phyloP scores from a whole-genome alignment of 2,329 filamentous ascomycete species.

The Aspergillus felis region DNA sequence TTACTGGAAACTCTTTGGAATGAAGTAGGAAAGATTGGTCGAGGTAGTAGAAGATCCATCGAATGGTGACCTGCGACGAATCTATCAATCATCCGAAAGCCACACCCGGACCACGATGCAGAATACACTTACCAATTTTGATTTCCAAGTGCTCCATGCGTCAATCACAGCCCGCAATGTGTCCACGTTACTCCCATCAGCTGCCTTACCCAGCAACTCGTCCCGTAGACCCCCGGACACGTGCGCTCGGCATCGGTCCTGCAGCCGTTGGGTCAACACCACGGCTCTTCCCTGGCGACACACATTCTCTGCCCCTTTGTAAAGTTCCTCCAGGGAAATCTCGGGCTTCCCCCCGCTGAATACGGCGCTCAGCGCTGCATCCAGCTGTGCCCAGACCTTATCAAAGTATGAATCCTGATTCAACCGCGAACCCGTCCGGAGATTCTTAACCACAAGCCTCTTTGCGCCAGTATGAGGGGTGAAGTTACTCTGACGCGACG shows the following conservation, averaged over 20 bases:
- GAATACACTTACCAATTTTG: constrained; percentile 60
- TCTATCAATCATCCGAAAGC: background rate
- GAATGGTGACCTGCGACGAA: constrained; percentile 61
- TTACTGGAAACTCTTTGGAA: constrained; percentile 62
- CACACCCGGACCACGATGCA: background rate
- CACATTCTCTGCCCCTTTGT: constrained; percentile 85
- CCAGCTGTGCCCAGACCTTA: constrained; percentile 69
- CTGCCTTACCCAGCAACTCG: constrained; percentile 54
- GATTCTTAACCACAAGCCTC: constrained; percentile 91
- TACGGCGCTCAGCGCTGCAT: constrained; percentile 67
- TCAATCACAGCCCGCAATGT: constrained; percentile 58
- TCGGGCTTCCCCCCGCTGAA: constrained; percentile 62
- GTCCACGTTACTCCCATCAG: constrained; percentile 57
- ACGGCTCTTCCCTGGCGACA: constrained; percentile 73
- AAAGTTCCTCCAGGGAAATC: constrained; percentile 83
- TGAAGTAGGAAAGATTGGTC: constrained; percentile 84
- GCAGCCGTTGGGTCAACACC: constrained; percentile 64
- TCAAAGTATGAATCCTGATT: constrained; percentile 75
- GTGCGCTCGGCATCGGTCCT: constrained; percentile 63
- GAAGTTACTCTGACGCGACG: constrained; percentile 49
- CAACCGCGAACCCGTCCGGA: constrained; percentile 61
- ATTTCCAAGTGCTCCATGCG: constrained; percentile 74
- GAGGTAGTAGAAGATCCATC: constrained; percentile 89
- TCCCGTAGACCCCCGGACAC: constrained; percentile 54
- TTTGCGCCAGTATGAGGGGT: constrained; percentile 73